Evolutionary conservation across 345 rosid species (phyloP).

Genomic region (Stellera chamaejasme): DNA sequence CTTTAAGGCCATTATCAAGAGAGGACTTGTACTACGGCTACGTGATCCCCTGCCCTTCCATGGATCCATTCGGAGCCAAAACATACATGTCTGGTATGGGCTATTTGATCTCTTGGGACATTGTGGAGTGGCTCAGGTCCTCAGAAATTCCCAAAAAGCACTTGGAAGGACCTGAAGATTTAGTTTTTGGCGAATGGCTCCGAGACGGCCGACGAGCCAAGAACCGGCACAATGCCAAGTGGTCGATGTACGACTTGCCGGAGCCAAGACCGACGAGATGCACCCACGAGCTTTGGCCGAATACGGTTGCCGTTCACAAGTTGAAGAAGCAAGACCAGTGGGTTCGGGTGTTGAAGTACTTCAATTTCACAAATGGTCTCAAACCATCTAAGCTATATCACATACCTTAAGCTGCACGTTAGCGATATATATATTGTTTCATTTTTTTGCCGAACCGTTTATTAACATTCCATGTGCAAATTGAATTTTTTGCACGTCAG

Average conservation of each 20-base stretch:
- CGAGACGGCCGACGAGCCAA: slow-evolving; percentile 54
- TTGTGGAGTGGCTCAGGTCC: slow-evolving; percentile 69
- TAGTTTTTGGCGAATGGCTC: slow-evolving; percentile 67
- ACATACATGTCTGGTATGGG: slow-evolving; percentile 92
- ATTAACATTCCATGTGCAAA: too few species aligned
- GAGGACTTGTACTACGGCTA: slow-evolving; percentile 81
- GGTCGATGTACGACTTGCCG: slow-evolving; percentile 82
- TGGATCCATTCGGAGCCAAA: slow-evolving; percentile 69
- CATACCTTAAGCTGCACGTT: slow-evolving; percentile 22
- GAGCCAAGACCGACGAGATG: slow-evolving; percentile 44
- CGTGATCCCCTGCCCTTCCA: slow-evolving; percentile 74
- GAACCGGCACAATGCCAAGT: slow-evolving; percentile 67
- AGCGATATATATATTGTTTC: too few species aligned
- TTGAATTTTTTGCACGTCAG: too few species aligned
- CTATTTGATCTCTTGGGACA: slow-evolving; percentile 78
- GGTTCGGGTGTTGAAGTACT: slow-evolving; percentile 56
- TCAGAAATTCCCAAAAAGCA: slow-evolving; percentile 67
- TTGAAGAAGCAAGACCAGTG: slow-evolving; percentile 79
- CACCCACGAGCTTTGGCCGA: slow-evolving; percentile 76
- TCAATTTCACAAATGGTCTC: slow-evolving; percentile 57
- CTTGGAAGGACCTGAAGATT: slow-evolving; percentile 69
- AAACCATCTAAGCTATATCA: slow-evolving; percentile 87
- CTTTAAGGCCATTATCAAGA: slow-evolving; percentile 58
- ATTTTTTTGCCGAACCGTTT: too few species aligned
- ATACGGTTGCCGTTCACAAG: slow-evolving; percentile 65